phyloP scores from a whole-genome alignment of 1,284 basidiomycete genomes.

The Pyrrhoderma noxium region DNA sequence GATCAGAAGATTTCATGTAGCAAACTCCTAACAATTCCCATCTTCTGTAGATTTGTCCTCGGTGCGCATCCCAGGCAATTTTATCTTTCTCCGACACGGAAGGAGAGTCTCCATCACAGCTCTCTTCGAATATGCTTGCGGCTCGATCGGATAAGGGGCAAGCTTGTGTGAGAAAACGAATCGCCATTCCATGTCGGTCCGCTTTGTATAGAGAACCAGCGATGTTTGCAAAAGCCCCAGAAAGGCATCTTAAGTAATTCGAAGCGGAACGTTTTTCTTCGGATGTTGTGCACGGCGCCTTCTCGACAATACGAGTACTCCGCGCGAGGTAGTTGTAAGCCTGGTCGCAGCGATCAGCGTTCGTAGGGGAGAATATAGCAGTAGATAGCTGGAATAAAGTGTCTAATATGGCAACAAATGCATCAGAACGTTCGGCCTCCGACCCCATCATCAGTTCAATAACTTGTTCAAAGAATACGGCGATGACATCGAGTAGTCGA shows the following conservation, averaged over 20 bases:
- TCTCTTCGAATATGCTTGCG: slow-evolving; percentile 25
- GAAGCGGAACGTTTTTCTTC: slow-evolving; percentile 25
- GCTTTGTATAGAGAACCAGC: slow-evolving; percentile 59
- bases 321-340: slow-evolving; percentile 43
- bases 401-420: slow-evolving; percentile 42
- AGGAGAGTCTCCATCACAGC: not conserved
- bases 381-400: slow-evolving; percentile 54
- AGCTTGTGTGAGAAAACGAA: slow-evolving; percentile 57
- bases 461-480: slow-evolving; percentile 24
- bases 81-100: slow-evolving; percentile 30
- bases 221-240: slow-evolving; percentile 60
- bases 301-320: slow-evolving; percentile 32
- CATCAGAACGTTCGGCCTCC: slow-evolving; percentile 22
- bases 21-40: slow-evolving; percentile 79
- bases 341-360: slow-evolving; percentile 44
- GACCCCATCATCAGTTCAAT: slow-evolving; percentile 22
- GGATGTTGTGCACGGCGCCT: slow-evolving; percentile 17
- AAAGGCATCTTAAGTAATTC: slow-evolving; percentile 57
- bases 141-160: slow-evolving; percentile 48
- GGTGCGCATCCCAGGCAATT: slow-evolving; percentile 51
- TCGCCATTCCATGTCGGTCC: slow-evolving; percentile 47
- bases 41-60: slow-evolving; percentile 56
- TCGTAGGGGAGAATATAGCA: slow-evolving; percentile 34
- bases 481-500: slow-evolving; percentile 14
- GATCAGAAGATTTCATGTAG: slow-evolving; percentile 63